These are phyloP conservation scores for Gyromitra esculenta DNA, from an alignment of 2,329 filamentous ascomycete genomes.

Conservation along the genomic window DNA sequence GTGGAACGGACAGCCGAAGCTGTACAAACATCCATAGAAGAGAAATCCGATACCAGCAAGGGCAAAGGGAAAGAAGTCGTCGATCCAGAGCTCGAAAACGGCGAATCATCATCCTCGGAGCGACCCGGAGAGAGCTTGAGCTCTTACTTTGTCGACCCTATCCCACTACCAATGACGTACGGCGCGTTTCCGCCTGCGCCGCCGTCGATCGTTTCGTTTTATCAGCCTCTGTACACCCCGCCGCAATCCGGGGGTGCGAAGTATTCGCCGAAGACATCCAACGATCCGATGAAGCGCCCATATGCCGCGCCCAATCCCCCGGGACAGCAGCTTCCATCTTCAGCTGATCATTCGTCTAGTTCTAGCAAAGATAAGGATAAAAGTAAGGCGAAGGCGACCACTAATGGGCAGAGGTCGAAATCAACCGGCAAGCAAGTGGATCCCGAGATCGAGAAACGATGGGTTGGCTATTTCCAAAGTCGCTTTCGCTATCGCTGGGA, in stretches of 20 bases:
- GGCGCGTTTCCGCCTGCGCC: slow-evolving; percentile 40
- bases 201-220: slow-evolving; percentile 43
- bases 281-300: slow-evolving; percentile 22
- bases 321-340: neutral
- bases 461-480: slow-evolving; percentile 41
- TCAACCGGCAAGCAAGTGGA: slow-evolving; percentile 17
- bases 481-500: slow-evolving; percentile 47
- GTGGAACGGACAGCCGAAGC: neutral
- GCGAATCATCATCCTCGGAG: slow-evolving; percentile 25
- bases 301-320: neutral
- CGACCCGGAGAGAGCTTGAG: neutral
- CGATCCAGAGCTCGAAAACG: slow-evolving; percentile 30
- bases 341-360: neutral
- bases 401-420: slow-evolving; percentile 3
- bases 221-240: slow-evolving; percentile 41
- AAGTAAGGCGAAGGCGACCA: neutral
- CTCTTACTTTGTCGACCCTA: slow-evolving; percentile 30
- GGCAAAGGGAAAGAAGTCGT: slow-evolving; percentile 9
- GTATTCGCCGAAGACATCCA: slow-evolving; percentile 35
- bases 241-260: slow-evolving; percentile 42
- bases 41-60: slow-evolving; percentile 8
- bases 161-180: slow-evolving; percentile 33
- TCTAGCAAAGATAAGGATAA: slow-evolving; percentile 14
- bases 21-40: neutral
- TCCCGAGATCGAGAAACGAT: slow-evolving; percentile 43